Base-by-base conservation (phyloP, 352 stramenopile species). In the Phytophthora pisi region DNA sequence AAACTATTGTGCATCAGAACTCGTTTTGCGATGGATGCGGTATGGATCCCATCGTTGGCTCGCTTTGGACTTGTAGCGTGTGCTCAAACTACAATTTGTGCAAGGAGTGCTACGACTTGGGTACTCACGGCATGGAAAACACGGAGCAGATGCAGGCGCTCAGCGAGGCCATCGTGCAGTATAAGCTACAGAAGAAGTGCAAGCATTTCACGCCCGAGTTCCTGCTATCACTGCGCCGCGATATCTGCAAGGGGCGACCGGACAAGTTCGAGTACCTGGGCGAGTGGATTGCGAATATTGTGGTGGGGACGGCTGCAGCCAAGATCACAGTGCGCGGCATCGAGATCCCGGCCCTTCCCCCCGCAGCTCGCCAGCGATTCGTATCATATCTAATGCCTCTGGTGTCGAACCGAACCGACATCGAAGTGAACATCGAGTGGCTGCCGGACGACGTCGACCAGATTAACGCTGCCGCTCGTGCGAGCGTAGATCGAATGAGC, bases 181-280 rank as follows among this genome's bases (percentile, higher is more conserved):
- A 80, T 68, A 90, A 91, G 51, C 62, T 95, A 26, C 68, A 83
- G 66, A 88, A 91, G 63, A 80, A 84, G 64, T 95, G 85, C 75
- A 93, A 91, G 65, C 67, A 75, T 13, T 90, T 95, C 51, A 90
- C 81, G n/a, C 66, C 69, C 28, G 83, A 91, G 61, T 92, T 95
- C 40, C 63, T 95, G 4, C 50, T 88, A 5, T 92, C 86, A 20
- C 81, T 95, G 30, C 84, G 79, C 7, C 79, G 77, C 0, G 86
- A 95, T 72, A 84, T 95, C 30, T 95, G 86, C 75, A 95, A 95
- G 64, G 80, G 78, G 53, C 72, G 85, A 36, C 77, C 84, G 0
- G 84, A 91, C 75, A 95, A 95, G 71, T 91, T 95, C 56, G 81
- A 95, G 66, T 92, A 95, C 59, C 68, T 95, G 43, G 85, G 87